Base-by-base conservation (phyloP, 306 rosid species). In the Benincasa hispida region DNA sequence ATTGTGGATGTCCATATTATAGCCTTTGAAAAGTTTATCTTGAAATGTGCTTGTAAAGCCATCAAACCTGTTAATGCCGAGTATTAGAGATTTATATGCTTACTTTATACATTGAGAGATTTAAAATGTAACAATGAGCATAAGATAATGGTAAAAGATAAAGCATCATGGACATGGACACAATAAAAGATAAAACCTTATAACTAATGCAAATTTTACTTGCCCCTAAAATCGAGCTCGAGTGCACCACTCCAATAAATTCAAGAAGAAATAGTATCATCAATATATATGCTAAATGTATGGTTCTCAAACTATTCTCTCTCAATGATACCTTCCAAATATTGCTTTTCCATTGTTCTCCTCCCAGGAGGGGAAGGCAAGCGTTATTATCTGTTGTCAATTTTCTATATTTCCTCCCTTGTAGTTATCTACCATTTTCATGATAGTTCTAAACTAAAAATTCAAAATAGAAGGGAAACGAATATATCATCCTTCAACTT, bases 41-140 rank as follows among this genome's bases (percentile, higher is more conserved):
- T 94, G 99, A 79, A 94, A 94, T 28, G 99, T 94, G 89, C 97
- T 94, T 79, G 97, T 94, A 83, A 94, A 94, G 77, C 97, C 99
- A 82, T 94, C 99, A 85, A 85, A 84, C 85, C 92, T 88, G 81
- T 76, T 37, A 76, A 57, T 61, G 79, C 51, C 0, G 5, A 84
- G 80, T 50, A 68, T 74, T 22, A 42, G 55, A 72, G 51, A 41
- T 37, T 45, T 75, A 7, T 65, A 19, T 18, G 15, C 72, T 35
- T 19, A 25, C 10, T 41, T 39, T 67, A 37, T 13, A 28, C n/a
- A 37, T 37, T n/a, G 51, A 66, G 50, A 62, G 69, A 32, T 63
- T 34, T 8, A 67, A 67, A 67, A 22, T 67, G 21, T 4, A 19
- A 39, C 45, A 24, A 17, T 7, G 68, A 61, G 68, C 69, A 65